phyloP scores from a whole-genome alignment of 2,329 filamentous ascomycete genomes.

The Aureobasidium namibiae region DNA sequence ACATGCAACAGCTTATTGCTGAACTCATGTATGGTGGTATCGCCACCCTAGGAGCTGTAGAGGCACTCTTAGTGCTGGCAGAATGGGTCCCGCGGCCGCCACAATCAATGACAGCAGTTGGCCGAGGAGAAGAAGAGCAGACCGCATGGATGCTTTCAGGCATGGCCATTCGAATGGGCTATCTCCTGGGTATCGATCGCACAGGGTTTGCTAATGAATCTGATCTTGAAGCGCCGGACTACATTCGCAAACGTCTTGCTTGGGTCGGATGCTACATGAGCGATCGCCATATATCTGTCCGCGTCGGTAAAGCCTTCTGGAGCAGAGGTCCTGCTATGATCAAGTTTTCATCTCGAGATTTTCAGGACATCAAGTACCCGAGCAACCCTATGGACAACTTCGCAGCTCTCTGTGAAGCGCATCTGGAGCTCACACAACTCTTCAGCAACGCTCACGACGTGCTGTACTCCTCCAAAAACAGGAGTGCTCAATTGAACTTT shows the following conservation, averaged over 20 bases:
- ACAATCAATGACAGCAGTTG: constrained; percentile 22
- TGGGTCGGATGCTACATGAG: constrained; percentile 28
- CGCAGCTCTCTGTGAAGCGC: constrained; percentile 26
- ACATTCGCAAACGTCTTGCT: constrained; percentile 25
- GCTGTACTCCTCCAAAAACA: constrained; percentile 26
- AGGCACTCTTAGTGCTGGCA: constrained; percentile 27
- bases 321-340: constrained; percentile 26
- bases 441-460: constrained; percentile 29
- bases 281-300: constrained; percentile 26
- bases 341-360: constrained; percentile 24
- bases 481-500: constrained; percentile 25
- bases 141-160: constrained; percentile 29
- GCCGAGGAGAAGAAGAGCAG: constrained; percentile 26
- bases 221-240: constrained; percentile 22
- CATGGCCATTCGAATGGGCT: constrained; percentile 26
- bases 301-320: constrained; percentile 29
- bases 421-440: constrained; percentile 27
- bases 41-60: constrained; percentile 26
- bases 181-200: constrained; percentile 27
- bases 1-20: constrained; percentile 27
- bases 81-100: constrained; percentile 26
- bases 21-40: constrained; percentile 24
- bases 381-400: constrained; percentile 23
- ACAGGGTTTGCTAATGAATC: constrained; percentile 25
- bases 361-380: constrained; percentile 23